A percentile compares a stretch with the other conserved stretches of the same genome.
phyloP scores from a whole-genome alignment of 192 early-diverging fungal genomes.

The Gamsiella multidivaricata region DNA sequence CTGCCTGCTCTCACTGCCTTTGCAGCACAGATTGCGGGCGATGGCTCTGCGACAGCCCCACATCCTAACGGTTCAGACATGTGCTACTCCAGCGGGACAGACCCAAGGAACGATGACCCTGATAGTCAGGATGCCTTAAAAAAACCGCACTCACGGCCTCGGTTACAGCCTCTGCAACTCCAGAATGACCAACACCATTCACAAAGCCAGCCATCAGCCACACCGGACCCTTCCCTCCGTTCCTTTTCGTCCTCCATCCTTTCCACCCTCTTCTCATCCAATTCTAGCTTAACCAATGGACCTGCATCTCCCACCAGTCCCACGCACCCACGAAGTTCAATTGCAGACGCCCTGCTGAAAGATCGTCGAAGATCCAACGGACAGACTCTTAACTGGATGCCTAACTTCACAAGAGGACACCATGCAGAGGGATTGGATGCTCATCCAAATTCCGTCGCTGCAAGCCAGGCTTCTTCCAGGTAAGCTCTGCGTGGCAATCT shows the following conservation, averaged over 20 bases:
- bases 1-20: conserved; percentile 14
- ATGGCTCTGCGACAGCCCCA: not conserved
- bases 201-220: not conserved
- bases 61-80: not conserved
- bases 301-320: not conserved
- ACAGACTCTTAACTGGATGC: conserved; percentile 22
- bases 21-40: not conserved
- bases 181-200: not conserved
- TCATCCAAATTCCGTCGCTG: conserved; percentile 8
- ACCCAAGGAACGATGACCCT: not conserved
- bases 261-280: not conserved
- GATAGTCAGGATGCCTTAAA: no score
- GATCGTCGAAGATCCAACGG: conserved; percentile 12
- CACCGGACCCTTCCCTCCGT: not conserved
- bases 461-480: not conserved
- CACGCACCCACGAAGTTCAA: conserved; percentile 4
- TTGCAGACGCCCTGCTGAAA: conserved; percentile 12
- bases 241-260: conserved; percentile 16
- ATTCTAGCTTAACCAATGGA: not conserved
- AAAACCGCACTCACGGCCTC: no score
- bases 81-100: not conserved
- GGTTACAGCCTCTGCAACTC: conserved; percentile 1
- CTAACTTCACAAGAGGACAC: conserved; percentile 10
- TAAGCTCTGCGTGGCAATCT: not conserved
- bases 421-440: not conserved